Base-by-base conservation (phyloP, 495 filamentous ascomycete genomes). In the Penicillium maclennaniae region DNA sequence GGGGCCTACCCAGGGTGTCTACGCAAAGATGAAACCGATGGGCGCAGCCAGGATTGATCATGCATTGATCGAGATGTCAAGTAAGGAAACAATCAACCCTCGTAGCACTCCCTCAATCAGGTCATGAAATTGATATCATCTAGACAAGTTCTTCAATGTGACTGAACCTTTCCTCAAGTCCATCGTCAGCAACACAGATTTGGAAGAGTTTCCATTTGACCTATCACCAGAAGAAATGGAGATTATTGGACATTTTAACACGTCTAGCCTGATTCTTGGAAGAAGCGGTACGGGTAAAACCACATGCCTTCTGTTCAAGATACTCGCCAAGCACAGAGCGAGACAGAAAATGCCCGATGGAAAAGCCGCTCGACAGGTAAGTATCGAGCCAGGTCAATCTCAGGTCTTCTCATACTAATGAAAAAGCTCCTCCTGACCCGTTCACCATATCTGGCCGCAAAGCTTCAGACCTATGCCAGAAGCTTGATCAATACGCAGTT, bases 251-350 rank as follows among this genome's bases (percentile, higher is more conserved):
- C 70, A 77, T 34, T 50, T 63, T 36, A 38, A 58, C 9, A 63
- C 59, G 25, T 51, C 71, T 0, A 69, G 53, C 41, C 51, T 77
- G 25, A 76, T 77, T 7, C 34, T 77, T 26, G 74, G 74, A 10
- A 56, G 74, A 41, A 76, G 74, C 36, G 74, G 74, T 6, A 77
- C 74, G 0, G 74, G 74, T 0, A 77, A 77, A 50, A 77, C 74
- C 0, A 74, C 71, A 0, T 77, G 74, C 26, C 44, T 77, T 0
- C 45, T 74, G 6, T 76, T 67, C 37, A 76, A 77, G 38, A 46
- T 77, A 9, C 38, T 70, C 9, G 57, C 52, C 8, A 68, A 66
- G 40, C 67, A 66, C 17, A 17, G 60, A 15, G 55, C 59, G 16
- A 49, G 54, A 16, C 52, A 46, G 37, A 28, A 43, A 7, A 7